Evolutionary conservation across 176 grass and related monocot species (phyloP).

Genomic region (Stipa capillata): DNA sequence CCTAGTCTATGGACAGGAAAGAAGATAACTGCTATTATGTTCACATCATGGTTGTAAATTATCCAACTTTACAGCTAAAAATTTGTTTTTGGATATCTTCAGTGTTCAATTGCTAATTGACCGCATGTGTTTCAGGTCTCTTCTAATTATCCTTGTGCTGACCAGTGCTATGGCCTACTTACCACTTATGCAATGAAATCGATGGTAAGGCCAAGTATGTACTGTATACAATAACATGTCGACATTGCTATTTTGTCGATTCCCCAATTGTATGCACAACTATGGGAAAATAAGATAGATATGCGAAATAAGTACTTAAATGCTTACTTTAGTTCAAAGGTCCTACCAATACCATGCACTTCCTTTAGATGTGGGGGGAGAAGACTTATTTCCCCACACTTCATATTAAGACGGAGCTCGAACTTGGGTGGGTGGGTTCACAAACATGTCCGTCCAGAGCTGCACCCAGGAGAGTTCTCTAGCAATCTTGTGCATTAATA

Average conservation of each 20-base stretch:
- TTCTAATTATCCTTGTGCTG: slow-evolving; percentile 46
- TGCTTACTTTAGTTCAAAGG: no score
- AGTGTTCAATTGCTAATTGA: neutral
- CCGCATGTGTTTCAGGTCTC: slow-evolving; percentile 37
- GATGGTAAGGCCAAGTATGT: slow-evolving; percentile 39
- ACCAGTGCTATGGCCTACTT: slow-evolving; percentile 76
- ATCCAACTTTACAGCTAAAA: neutral
- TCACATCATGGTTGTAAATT: neutral
- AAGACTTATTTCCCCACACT: no score
- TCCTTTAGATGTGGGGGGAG: no score
- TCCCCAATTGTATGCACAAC: neutral
- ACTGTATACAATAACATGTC: neutral
- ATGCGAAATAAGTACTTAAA: no score
- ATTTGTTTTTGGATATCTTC: neutral
- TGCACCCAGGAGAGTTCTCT: no score
- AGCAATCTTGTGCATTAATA: neutral
- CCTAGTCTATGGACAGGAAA: neutral
- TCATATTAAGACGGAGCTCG: no score
- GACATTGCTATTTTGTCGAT: neutral
- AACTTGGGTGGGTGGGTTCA: no score
- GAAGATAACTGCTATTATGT: neutral
- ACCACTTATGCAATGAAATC: slow-evolving; percentile 43
- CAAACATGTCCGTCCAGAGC: no score
- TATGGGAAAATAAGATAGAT: neutral
- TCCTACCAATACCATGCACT: no score